Evolutionary conservation across 345 rosid genomes (phyloP), one percentile per base, ranked within the genome.

Genomic region (Melaleuca quinquenervia): DNA sequence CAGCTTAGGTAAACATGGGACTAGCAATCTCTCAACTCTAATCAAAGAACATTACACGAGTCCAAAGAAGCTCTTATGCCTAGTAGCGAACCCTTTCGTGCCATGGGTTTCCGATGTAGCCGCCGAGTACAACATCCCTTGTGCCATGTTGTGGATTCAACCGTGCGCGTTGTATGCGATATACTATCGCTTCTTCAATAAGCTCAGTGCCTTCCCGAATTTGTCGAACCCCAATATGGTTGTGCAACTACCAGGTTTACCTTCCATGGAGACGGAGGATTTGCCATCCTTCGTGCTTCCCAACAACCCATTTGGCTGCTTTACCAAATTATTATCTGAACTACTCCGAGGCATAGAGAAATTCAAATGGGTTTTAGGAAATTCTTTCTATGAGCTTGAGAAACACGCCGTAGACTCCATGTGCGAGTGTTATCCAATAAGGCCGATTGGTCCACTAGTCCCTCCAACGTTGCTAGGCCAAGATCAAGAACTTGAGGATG

Each of bases 81-180:
- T 94, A 48, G 84, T 94, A 36, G 86, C 83, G 88, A 92, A 88
- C 49, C 92, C 93, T 1, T 94, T 92, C 82, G 87, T 92, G 56
- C 91, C 94, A 2, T 94, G 94, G 96, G 92, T 84, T 1, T 85
- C 85, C 83, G 90, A 92, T 50, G 94, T 91, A 11, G 92, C 92
- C 3, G n/a, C 55, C 12, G 88, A 87, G 21, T 89, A 55, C 53
- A 84, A 60, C 49, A 52, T 91, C 86, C 94, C 94, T 5, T 90
- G 90, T 70, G 94, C 93, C 54, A 84, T 92, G 90, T 62, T 91
- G 44, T 94, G 94, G 96, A 94, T 92, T 29, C 96, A 94, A 50
- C 92, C 94, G 0, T 91, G 91, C 52, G 86, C 94, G 1, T 84
- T 91, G 49, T 92, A 62, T 49, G 87, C 91, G 10, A 87, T 91